Percentiles rank a stretch among this genome's conserved stretches.
phyloP scores from a whole-genome alignment of 208 protist species.

The Herpetomonas tarakana region DNA sequence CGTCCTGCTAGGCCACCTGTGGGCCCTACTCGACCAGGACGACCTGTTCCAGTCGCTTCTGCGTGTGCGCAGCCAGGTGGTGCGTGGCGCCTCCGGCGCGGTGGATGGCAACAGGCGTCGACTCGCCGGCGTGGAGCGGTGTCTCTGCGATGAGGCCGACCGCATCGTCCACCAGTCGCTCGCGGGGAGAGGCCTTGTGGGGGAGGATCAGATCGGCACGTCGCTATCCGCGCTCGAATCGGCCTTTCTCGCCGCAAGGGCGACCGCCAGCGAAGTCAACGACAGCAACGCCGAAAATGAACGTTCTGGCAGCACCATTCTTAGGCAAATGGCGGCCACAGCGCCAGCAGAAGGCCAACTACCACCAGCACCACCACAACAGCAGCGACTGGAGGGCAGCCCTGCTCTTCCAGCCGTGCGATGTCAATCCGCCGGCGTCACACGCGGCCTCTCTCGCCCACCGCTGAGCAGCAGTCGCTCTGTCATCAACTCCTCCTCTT shows the following conservation, averaged over 20 bases:
- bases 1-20: slow-evolving; percentile 37
- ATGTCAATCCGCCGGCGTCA: no score
- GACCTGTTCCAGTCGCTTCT: slow-evolving; percentile 37
- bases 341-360: no score
- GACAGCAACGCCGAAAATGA: no score
- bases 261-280: no score
- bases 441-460: no score
- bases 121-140: slow-evolving; percentile 9
- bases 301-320: no score
- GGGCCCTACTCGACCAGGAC: slow-evolving; percentile 26
- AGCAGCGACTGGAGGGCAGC: no score
- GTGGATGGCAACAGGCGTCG: slow-evolving; percentile 7
- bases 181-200: not conserved
- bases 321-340: no score
- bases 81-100: slow-evolving; percentile 1
- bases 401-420: no score
- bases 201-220: not conserved
- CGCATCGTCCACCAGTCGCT: not conserved
- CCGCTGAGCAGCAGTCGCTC: no score
- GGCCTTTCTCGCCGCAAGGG: not conserved
- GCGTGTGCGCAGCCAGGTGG: slow-evolving; percentile 4
- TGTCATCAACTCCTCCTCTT: no score
- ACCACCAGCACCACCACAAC: no score
- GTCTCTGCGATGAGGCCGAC: not conserved
- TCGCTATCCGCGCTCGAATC: not conserved